Base-by-base conservation (phyloP, 2,329 filamentous ascomycete species). In the Davidsoniella australis region DNA sequence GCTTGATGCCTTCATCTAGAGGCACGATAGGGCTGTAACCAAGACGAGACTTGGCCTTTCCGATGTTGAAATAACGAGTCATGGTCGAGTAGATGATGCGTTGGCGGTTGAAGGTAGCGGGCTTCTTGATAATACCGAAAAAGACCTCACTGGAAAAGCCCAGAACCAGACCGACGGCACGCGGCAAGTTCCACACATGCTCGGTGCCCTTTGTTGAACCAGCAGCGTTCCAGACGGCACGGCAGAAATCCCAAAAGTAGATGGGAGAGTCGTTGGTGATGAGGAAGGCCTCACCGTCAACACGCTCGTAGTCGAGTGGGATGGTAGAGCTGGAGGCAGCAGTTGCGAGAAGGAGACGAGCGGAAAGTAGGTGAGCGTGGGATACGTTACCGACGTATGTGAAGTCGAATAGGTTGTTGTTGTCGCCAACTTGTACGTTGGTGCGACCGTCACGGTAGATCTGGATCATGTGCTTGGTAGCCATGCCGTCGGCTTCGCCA, bases 181-280 rank as follows among this genome's bases (percentile, higher is more conserved):
- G 67, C 43, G 70, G 63, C 55, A 82, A 66, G 5, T 63, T 61
- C 73, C 75, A 77, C 48, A 75, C 73, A 55, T 70, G 65, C 45
- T 69, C 68, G 4, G 68, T 71, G 17, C 74, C 75, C 51, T 65
- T 64, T 6, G 66, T 61, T 50, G 63, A 68, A 36, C 77, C 77
- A 9, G 74, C 74, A 40, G 70, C 71, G 55, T 66, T 67, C 85
- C 85, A 96, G 43, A 94, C 72, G 38, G 79, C 77, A 39, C 85
- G 74, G 52, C 83, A 77, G 61, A 93, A 83, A 64, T 94, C 86
- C 78, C 91, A 93, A 64, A 94, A 93, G 62, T 89, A 89, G 17
- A 93, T 71, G 4, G 89, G 89, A 57, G 78, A 71, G 64, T 87
- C 85, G 63, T 96, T 96, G 51, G 86, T 91, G 59, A 96, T 76